phyloP scores from a whole-genome alignment of 2,329 filamentous ascomycete genomes.

The Myriosclerotinia duriaeana region DNA sequence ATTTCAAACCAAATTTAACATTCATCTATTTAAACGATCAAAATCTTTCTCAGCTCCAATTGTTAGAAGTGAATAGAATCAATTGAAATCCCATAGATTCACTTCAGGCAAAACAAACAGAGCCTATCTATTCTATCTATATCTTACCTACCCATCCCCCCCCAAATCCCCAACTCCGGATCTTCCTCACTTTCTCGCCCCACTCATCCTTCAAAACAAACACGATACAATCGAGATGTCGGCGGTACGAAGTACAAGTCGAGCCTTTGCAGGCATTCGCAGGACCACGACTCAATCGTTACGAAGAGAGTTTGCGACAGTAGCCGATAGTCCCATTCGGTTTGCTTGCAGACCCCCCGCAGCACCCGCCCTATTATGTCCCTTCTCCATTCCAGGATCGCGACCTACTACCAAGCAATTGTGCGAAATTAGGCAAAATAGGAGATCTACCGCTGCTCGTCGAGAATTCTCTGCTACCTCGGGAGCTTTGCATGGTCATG shows the following conservation, averaged over 20 bases:
- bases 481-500: conserved; percentile 68
- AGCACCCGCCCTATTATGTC: conserved; percentile 14
- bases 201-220: conserved; percentile 1
- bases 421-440: conserved; percentile 16
- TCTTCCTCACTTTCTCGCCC: conserved; percentile 7
- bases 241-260: conserved; percentile 23
- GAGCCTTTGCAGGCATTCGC: conserved; percentile 22
- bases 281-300: conserved; percentile 26
- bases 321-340: conserved; percentile 22
- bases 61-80: background rate
- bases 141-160: conserved; percentile 13
- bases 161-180: conserved; percentile 5
- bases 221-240: conserved; percentile 26
- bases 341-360: conserved; percentile 18
- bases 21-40: background rate
- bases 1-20: background rate
- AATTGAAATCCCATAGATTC: background rate
- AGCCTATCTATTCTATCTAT: background rate
- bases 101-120: conserved; percentile 16
- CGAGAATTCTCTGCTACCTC: conserved; percentile 64
- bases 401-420: conserved; percentile 19
- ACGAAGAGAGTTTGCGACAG: conserved; percentile 23
- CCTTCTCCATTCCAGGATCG: conserved; percentile 14
- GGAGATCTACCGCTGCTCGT: conserved; percentile 10
- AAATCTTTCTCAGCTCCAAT: background rate